Percentiles rank a stretch among this genome's conserved stretches.
Evolutionary conservation across 164 flowering plant genomes (phyloP).

Genomic region (Kalanchoe fedtschenkoi): DNA sequence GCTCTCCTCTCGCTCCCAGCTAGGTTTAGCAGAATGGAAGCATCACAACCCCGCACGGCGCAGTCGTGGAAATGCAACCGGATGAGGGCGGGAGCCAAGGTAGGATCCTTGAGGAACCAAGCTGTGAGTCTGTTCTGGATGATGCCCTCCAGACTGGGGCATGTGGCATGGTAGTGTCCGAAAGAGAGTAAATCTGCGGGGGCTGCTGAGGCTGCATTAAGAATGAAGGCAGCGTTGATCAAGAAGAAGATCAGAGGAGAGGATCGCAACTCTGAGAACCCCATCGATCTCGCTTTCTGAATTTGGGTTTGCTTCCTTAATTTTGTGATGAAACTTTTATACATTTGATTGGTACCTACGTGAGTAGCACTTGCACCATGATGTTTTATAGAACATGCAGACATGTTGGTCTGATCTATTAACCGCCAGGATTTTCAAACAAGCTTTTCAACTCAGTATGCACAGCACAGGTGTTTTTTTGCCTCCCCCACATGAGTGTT

Average conservation of each 20-base stretch:
- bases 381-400: not conserved
- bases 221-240: not conserved
- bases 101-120: conserved; percentile 14
- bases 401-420: not conserved
- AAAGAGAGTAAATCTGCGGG: conserved; percentile 1
- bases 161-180: conserved; percentile 14
- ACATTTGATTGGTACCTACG: not conserved
- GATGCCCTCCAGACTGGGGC: conserved; percentile 20
- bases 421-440: not conserved
- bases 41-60: conserved; percentile 34
- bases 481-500: no score
- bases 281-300: not conserved
- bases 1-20: conserved; percentile 21
- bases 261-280: not conserved
- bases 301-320: not conserved
- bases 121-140: conserved; percentile 12
- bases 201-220: not conserved
- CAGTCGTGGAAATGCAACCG: conserved; percentile 36
- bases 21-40: conserved; percentile 21
- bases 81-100: conserved; percentile 21
- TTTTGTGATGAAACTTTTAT: not conserved
- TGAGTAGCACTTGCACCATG: not conserved
- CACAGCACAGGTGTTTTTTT: no score
- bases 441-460: no score
- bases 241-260: not conserved